Conservation (phyloP, 768 basidiomycete species). For the Hericium coralloides region DNA sequence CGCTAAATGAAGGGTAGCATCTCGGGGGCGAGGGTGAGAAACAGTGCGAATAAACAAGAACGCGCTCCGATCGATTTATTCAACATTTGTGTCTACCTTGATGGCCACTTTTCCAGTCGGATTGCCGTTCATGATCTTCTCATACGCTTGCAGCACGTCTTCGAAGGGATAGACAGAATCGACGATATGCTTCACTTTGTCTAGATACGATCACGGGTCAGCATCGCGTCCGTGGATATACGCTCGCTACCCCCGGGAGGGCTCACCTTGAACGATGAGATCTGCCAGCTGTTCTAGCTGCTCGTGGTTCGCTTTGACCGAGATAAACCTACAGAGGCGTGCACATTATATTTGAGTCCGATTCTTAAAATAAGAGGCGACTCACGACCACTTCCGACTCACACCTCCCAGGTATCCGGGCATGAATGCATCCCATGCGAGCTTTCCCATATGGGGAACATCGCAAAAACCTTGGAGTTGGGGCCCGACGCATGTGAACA, state of each 20-base stretch:
- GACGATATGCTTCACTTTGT: slow-evolving; percentile 21
- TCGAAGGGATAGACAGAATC: slow-evolving; percentile 54
- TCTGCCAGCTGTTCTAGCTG: too few species aligned
- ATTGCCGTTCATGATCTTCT: slow-evolving; percentile 43
- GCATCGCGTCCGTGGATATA: too few species aligned
- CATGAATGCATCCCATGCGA: slow-evolving; percentile 12
- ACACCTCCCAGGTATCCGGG: slow-evolving; percentile 50
- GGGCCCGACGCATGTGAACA: slow-evolving; percentile 47
- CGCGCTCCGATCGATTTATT: neutral
- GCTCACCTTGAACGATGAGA: too few species aligned
- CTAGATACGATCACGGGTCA: too few species aligned
- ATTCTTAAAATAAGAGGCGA: neutral
- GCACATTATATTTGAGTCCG: too few species aligned
- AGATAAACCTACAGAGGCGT: too few species aligned
- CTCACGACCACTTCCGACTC: slow-evolving; percentile 38
- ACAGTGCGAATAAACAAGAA: too few species aligned
- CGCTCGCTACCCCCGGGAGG: too few species aligned
- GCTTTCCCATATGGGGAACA: slow-evolving; percentile 2
- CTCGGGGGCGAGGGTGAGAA: too few species aligned
- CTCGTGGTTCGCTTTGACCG: too few species aligned
- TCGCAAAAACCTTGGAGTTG: slow-evolving; percentile 20
- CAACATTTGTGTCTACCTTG: slow-evolving; percentile 27
- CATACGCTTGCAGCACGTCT: slow-evolving; percentile 53
- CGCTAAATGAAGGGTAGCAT: too few species aligned
- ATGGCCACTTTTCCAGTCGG: slow-evolving; percentile 64